phyloP scores from a whole-genome alignment of 441 rosid species.

The Corymbia calophylla region DNA sequence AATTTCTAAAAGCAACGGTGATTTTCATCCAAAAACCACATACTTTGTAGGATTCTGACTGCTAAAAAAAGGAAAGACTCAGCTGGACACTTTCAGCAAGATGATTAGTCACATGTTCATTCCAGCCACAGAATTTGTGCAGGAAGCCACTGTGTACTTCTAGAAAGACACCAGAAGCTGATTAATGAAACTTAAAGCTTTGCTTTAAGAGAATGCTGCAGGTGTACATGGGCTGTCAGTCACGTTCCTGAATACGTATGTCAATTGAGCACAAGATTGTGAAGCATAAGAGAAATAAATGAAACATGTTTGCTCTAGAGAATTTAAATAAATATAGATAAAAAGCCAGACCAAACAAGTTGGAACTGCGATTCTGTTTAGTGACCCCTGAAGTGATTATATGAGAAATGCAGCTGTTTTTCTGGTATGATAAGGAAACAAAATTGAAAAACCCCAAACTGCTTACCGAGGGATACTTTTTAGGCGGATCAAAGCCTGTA shows the following conservation, averaged over 20 bases:
- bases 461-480: slow-evolving; percentile 48
- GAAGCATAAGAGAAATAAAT: background rate
- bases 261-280: background rate
- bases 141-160: background rate
- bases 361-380: background rate
- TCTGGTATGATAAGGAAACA: background rate
- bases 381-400: background rate
- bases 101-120: background rate
- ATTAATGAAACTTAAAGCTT: background rate
- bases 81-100: background rate
- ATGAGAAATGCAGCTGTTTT: background rate
- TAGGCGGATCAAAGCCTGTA: slow-evolving; percentile 37
- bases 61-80: background rate
- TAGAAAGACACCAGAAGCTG: background rate
- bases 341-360: background rate
- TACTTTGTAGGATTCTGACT: background rate
- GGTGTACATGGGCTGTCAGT: background rate
- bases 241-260: background rate
- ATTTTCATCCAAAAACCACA: background rate
- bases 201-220: background rate
- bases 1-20: background rate
- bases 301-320: background rate
- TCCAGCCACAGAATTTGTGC: background rate
- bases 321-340: background rate
- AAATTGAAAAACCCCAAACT: background rate